A percentile compares a stretch with the other conserved stretches of the same genome.
These are phyloP conservation scores for Starmerella potacharoeniae DNA, from an alignment of 805 yeast genomes.

Conservation along the genomic window DNA sequence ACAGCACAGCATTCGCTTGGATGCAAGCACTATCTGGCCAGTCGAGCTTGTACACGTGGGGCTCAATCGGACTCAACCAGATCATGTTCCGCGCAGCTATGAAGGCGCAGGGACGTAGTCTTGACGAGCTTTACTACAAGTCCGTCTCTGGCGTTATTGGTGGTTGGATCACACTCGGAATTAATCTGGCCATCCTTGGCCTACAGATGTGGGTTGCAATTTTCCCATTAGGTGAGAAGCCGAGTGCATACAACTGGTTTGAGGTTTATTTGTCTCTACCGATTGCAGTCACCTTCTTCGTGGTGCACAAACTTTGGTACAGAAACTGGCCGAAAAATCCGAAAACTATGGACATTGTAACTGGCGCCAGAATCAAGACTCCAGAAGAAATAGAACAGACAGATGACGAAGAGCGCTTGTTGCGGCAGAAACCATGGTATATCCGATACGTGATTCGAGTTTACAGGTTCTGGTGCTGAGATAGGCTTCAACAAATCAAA, in stretches of 20 bases:
- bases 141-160: conserved; percentile 63
- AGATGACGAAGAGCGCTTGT: conserved; percentile 1
- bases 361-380: conserved; percentile 16
- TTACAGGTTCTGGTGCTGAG: neutral
- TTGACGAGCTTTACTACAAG: conserved; percentile 54
- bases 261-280: conserved; percentile 43
- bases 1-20: conserved; percentile 52
- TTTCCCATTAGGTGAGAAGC: conserved; percentile 45
- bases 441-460: neutral
- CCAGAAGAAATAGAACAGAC: conserved; percentile 5
- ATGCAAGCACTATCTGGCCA: conserved; percentile 62
- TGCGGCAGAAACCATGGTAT: neutral
- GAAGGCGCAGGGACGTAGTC: conserved; percentile 52
- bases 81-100: conserved; percentile 56
- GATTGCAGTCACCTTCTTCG: conserved; percentile 14
- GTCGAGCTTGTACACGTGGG: conserved; percentile 69
- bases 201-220: conserved; percentile 78
- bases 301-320: conserved; percentile 17
- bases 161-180: conserved; percentile 46
- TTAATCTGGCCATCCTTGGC: conserved; percentile 50
- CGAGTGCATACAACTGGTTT: conserved; percentile 36
- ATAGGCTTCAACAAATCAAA: neutral
- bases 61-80: conserved; percentile 55
- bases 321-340: conserved; percentile 10
- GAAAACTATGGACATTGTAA: conserved; percentile 12